A percentile compares a stretch with the other conserved stretches of the same genome.
Evolutionary conservation across 192 early-diverging fungal genomes (phyloP).

Genomic region (Geranomyces variabilis): DNA sequence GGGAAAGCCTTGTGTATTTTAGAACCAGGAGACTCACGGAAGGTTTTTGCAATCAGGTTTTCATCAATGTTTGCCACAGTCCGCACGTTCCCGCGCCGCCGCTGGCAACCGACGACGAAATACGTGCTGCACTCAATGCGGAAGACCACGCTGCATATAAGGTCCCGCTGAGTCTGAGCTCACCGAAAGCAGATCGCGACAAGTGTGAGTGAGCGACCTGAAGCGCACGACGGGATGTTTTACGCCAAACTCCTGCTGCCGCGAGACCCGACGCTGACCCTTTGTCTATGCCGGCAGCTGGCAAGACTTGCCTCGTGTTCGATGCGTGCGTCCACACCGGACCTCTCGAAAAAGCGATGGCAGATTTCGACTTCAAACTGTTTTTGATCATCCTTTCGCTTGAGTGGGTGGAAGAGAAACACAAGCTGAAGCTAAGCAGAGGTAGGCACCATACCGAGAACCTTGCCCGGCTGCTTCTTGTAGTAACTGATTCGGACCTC

Average conservation of each 20-base stretch:
- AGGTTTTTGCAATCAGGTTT: conserved; percentile 40
- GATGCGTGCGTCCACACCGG: conserved; percentile 71
- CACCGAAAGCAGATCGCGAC: conserved; percentile 55
- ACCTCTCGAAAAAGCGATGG: conserved; percentile 53
- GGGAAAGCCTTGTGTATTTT: too few relatives aligned
- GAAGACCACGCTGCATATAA: conserved; percentile 62
- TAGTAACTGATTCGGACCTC: not conserved
- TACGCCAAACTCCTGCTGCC: too few relatives aligned
- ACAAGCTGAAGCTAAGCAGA: conserved; percentile 57
- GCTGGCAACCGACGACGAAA: conserved; percentile 62
- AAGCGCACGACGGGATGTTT: not conserved
- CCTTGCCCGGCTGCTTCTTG: not conserved
- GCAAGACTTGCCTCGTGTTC: conserved; percentile 57
- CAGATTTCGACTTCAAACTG: conserved; percentile 65
- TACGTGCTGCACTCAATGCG: conserved; percentile 62
- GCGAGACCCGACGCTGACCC: not conserved
- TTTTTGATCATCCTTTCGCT: conserved; percentile 71
- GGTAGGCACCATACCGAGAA: conserved; percentile 40
- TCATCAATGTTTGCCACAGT: conserved; percentile 70
- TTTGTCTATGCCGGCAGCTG: conserved; percentile 29
- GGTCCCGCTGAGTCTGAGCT: conserved; percentile 66
- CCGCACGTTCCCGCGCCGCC: conserved; percentile 60
- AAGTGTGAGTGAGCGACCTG: conserved; percentile 40
- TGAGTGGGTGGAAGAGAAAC: conserved; percentile 70
- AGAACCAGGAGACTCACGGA: too few relatives aligned